These are phyloP conservation scores for Poa annua DNA, from an alignment of 176 grass and related monocot genomes.

Conservation along the genomic window DNA sequence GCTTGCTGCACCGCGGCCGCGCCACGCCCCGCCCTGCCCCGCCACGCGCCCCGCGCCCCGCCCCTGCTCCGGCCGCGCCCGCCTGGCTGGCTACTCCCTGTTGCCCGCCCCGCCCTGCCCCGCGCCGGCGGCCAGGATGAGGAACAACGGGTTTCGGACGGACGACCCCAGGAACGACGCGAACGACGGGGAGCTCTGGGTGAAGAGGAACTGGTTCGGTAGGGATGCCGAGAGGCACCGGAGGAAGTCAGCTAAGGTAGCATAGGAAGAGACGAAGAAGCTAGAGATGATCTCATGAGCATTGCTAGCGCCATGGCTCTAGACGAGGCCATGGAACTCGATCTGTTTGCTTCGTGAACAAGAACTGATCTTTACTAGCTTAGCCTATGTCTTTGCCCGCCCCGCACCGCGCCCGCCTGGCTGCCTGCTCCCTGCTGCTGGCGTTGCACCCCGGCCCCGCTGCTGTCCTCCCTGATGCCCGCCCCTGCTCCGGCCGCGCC, in stretches of 20 bases:
- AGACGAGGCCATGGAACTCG: neutral
- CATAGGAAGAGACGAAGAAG: neutral
- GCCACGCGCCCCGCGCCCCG: too few species aligned
- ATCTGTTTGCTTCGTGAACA: neutral
- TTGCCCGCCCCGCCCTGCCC: too few species aligned
- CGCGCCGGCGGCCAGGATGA: constrained; percentile 3
- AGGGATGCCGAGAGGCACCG: neutral
- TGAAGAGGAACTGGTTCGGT: neutral
- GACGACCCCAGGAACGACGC: constrained; percentile 42
- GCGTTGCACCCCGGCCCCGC: too few species aligned
- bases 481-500: too few species aligned
- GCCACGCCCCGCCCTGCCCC: too few species aligned
- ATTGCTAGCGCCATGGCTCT: neutral
- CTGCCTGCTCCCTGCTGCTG: too few species aligned
- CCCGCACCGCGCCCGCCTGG: too few species aligned
- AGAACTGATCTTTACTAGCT: neutral
- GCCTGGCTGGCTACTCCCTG: too few species aligned
- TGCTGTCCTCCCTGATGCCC: too few species aligned
- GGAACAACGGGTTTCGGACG: constrained; percentile 59
- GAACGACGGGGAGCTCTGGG: constrained; percentile 45
- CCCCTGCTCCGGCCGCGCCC: too few species aligned
- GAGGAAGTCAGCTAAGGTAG: neutral
- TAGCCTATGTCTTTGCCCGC: neutral
- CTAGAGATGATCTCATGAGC: neutral
- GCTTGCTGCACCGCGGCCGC: too few species aligned